Base-by-base conservation (phyloP, 139 green algal genomes). In the Pycnococcus provasolii region DNA sequence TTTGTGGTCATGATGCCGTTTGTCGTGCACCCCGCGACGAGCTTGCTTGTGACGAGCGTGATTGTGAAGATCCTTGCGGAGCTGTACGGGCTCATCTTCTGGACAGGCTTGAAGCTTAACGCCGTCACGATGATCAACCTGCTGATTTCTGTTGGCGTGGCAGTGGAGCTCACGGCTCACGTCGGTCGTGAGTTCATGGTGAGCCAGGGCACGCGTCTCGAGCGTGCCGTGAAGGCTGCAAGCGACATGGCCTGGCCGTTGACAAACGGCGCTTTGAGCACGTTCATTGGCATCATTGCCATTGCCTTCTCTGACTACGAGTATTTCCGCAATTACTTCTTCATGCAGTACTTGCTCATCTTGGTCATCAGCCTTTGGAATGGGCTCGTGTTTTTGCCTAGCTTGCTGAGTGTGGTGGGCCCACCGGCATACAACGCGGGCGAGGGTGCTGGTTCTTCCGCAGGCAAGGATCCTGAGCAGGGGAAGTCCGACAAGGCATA, bases 81-180 rank as follows among this genome's bases (percentile, higher is more conserved):
- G 57, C 60, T 80, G 8, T 61, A 70, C 42, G 74, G 74, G 15
- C 66, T 53, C 43, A 59, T 80, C 43, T 48, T 66, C 15, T 70
- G 58, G 44, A 41, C 69, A 11, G 75, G 67, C 6, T 41, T 78
- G 42, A 64, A 63, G 40, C 67, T 79, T 51, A 81, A 78, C 50
- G 43, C 47, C 13, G 71, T 75, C n/a, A 68, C 58, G 8, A 60
- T 77, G 7, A 67, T 74, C 52, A 79, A 75, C 48, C 53, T 81
- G 58, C 45, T 77, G 42, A 46, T 74, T 26, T 54, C 64, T 26
- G 71, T 77, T n/a, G 75, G 75, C 11, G 67, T 81, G 26, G 68
- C 75, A 11, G 52, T 81, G 42, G 75, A 81, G 37, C 72, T 74
- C 60, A 68, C 57, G 45, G 64, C 54, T 8, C 79, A 80, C 66